A percentile compares a stretch with the other conserved stretches of the same genome.
Conservation (phyloP, 139 green algal species). For the Tetraselmis striata region DNA sequence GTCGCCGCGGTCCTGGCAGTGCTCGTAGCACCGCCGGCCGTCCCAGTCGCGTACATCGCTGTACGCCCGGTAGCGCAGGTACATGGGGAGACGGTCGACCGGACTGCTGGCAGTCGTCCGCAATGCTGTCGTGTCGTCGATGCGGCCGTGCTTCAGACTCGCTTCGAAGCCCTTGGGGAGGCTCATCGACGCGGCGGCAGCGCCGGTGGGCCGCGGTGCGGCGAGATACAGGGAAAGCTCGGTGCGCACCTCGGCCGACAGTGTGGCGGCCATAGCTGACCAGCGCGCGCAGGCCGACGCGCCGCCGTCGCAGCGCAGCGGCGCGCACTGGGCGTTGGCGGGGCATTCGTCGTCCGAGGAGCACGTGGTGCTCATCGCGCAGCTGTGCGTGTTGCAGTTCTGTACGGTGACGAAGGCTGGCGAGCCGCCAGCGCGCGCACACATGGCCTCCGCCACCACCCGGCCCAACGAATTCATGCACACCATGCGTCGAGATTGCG, state of each 20-base stretch:
- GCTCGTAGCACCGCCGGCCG: background rate
- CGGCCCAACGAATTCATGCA: constrained; percentile 16
- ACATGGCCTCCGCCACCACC: constrained; percentile 4
- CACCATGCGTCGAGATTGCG: constrained; percentile 8
- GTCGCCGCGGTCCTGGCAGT: background rate
- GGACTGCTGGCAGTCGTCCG: background rate
- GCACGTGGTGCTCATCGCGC: background rate
- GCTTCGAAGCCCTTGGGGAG: too few relatives aligned
- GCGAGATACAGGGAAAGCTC: too few relatives aligned
- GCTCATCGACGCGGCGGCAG: background rate
- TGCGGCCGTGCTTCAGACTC: too few relatives aligned
- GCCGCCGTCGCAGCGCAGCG: constrained; percentile 2
- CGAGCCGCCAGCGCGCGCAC: background rate
- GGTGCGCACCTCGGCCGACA: too few relatives aligned
- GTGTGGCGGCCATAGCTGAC: too few relatives aligned
- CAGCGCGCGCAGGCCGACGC: background rate
- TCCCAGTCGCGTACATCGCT: background rate
- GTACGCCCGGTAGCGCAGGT: background rate
- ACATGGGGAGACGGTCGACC: background rate
- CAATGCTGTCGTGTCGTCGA: too few relatives aligned
- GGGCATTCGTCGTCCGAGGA: constrained; percentile 23
- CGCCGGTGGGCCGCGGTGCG: too few relatives aligned
- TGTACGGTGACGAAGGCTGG: background rate
- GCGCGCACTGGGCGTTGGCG: constrained; percentile 17
- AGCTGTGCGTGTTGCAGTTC: constrained; percentile 26